Evolutionary conservation across 1,139 yeast species (phyloP), one percentile per base, ranked within the genome.

Genomic region (Geotrichum aggregatum): DNA sequence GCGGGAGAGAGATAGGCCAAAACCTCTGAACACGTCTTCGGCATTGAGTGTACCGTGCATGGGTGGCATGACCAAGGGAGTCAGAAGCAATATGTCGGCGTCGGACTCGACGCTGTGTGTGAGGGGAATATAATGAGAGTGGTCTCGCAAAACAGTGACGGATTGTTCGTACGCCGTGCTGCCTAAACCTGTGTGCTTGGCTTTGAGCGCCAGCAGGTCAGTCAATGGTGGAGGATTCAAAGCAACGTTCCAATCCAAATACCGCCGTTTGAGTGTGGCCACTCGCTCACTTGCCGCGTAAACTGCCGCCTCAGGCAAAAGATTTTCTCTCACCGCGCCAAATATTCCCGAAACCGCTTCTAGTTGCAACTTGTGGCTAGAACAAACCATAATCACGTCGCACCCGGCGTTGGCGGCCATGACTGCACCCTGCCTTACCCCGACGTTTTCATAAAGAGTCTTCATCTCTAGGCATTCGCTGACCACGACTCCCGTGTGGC

Each of bases 391-490:
- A 3, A 82, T 80, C 61, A 82, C 71, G 62, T 82, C 87, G 66
- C 87, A 82, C 0, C 85, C 83, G 1, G 87, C 87, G 53, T 76
- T 73, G 4, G 80, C 70, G 0, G 86, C 83, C 63, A 80, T 70
- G 1, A 79, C 76, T 0, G 82, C 83, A 4, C 86, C 87, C 63
- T 82, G 87, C 2, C 84, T 80, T 35, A 82, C 72, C 1, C 87
- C 87, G 28, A 81, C 77, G 14, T 81, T 78, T 54, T 78, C 82
- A 62, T 79, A 79, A 34, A 82, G 67, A 0, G 85, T 80, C 54
- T 82, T 85, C 81, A 82, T 76, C 60, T 82, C 87, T 49, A 82
- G 68, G 61, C 86, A 82, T 61, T 82, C 87, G 58, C 82, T 74
- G 7, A 82, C 70, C n/a, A 80, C 83, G 35, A 81, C 75, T 1